A percentile compares a stretch with the other conserved stretches of the same genome.
phyloP scores from a whole-genome alignment of 2,329 filamentous ascomycete species.

The Colletotrichum graminicola region DNA sequence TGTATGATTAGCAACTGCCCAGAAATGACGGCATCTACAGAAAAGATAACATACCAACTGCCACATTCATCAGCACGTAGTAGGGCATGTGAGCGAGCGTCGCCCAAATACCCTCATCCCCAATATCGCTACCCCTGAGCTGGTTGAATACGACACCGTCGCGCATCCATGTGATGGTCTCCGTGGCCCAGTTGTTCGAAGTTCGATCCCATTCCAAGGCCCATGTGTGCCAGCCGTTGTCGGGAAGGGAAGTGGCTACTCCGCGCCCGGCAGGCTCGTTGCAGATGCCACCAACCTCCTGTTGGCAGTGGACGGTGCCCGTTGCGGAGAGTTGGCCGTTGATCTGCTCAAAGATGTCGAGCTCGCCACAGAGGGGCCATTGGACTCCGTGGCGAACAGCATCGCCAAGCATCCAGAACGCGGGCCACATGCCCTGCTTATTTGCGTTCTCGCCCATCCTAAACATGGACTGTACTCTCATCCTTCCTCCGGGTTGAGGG shows the following conservation, averaged over 20 bases:
- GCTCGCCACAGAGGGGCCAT: conserved; percentile 68
- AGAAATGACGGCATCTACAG: not conserved
- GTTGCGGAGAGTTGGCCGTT: conserved; percentile 62
- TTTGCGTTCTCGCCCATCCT: conserved; percentile 59
- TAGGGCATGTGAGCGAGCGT: conserved; percentile 63
- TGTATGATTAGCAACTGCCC: not conserved
- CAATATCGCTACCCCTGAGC: conserved; percentile 59
- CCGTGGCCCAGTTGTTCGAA: conserved; percentile 57
- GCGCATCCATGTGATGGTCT: conserved; percentile 65
- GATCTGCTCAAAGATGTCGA: conserved; percentile 69
- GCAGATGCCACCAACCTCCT: conserved; percentile 59
- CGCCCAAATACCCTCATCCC: conserved; percentile 61
- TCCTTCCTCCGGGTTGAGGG: conserved; percentile 59
- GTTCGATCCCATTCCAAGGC: conserved; percentile 64
- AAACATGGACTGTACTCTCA: conserved; percentile 60
- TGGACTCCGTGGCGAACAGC: conserved; percentile 58
- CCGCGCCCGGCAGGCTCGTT: conserved; percentile 62
- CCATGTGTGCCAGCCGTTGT: conserved; percentile 62
- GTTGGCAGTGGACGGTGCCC: conserved; percentile 66
- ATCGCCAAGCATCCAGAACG: conserved; percentile 69
- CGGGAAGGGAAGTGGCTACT: conserved; percentile 51
- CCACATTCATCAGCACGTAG: conserved; percentile 67
- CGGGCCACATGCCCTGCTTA: conserved; percentile 70
- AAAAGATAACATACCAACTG: conserved; percentile 60
- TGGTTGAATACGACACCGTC: conserved; percentile 60